These are phyloP conservation scores for Symbiodinium natans DNA, from an alignment of 73 alveolate species.

Conservation along the genomic window DNA sequence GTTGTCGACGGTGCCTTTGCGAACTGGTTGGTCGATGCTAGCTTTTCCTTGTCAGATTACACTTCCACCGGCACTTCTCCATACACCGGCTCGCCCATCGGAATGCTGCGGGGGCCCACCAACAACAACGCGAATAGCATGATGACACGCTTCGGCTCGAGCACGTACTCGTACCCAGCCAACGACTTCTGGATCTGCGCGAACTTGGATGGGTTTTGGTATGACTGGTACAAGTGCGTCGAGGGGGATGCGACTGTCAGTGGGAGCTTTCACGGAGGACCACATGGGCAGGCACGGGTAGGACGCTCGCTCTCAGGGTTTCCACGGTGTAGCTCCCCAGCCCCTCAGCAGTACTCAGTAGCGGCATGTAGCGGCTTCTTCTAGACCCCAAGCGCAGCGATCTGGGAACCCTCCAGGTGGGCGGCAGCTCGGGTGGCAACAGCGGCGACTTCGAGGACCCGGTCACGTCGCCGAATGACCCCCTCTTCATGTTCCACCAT, in stretches of 20 bases:
- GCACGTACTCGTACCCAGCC: neutral
- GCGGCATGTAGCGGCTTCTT: too few species aligned
- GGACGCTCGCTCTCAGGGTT: too few species aligned
- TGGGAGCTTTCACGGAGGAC: neutral
- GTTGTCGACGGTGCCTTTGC: slow-evolving; percentile 21
- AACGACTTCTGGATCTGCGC: neutral
- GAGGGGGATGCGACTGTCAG: neutral
- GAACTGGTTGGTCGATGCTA: neutral
- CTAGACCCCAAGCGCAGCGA: too few species aligned
- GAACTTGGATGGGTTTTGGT: slow-evolving; percentile 25
- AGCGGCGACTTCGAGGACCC: slow-evolving; percentile 40
- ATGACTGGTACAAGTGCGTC: slow-evolving; percentile 29
- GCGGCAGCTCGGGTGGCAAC: slow-evolving; percentile 17
- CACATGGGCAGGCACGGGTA: neutral
- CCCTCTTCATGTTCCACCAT: slow-evolving; percentile 39
- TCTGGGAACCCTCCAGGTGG: too few species aligned
- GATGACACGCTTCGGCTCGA: slow-evolving; percentile 17
- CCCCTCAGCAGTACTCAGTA: too few species aligned
- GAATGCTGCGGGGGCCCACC: slow-evolving; percentile 38
- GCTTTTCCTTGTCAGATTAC: slow-evolving; percentile 23
- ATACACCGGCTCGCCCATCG: slow-evolving; percentile 36
- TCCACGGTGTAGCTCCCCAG: too few species aligned
- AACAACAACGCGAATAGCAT: slow-evolving; percentile 13
- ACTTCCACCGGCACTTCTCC: slow-evolving; percentile 18
- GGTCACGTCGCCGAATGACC: slow-evolving; percentile 20